phyloP scores from a whole-genome alignment of 75 land plant species.

The Ceratopteris richardii region DNA sequence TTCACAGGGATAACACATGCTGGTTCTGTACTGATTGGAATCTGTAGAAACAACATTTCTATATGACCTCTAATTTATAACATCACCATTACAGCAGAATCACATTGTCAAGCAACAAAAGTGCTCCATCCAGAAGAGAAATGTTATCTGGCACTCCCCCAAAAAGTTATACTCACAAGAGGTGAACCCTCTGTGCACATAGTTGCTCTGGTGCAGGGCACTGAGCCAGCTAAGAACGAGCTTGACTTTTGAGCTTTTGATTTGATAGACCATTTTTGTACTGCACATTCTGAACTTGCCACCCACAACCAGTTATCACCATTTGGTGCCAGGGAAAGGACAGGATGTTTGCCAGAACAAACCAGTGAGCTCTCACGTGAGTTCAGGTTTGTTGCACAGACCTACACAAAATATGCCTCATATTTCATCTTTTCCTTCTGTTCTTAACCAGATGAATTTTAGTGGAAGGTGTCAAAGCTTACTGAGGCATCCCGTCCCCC shows the following conservation, averaged over 20 bases:
- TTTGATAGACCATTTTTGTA: conserved; percentile 84
- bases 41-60: conserved; percentile 23
- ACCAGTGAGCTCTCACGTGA: conserved; percentile 81
- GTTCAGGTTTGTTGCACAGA: conserved; percentile 79
- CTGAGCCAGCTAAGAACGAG: conserved; percentile 86
- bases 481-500: conserved; percentile 92
- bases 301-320: conserved; percentile 87
- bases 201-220: conserved; percentile 86
- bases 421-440: no score
- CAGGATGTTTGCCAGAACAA: conserved; percentile 69
- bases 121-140: no score
- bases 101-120: no score
- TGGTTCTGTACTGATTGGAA: conserved; percentile 71
- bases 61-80: no score
- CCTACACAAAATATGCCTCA: conserved; percentile 23
- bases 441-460: no score
- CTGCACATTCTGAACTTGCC: conserved; percentile 82
- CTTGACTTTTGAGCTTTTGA: conserved; percentile 64
- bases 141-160: no score
- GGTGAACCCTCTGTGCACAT: conserved; percentile 83
- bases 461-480: conserved; percentile 15
- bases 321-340: conserved; percentile 65
- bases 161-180: conserved; percentile 45
- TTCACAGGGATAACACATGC: conserved; percentile 57
- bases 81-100: no score